These are phyloP conservation scores for Przewalskia tangutica DNA, from an alignment of 257 asterid genomes.

Conservation along the genomic window DNA sequence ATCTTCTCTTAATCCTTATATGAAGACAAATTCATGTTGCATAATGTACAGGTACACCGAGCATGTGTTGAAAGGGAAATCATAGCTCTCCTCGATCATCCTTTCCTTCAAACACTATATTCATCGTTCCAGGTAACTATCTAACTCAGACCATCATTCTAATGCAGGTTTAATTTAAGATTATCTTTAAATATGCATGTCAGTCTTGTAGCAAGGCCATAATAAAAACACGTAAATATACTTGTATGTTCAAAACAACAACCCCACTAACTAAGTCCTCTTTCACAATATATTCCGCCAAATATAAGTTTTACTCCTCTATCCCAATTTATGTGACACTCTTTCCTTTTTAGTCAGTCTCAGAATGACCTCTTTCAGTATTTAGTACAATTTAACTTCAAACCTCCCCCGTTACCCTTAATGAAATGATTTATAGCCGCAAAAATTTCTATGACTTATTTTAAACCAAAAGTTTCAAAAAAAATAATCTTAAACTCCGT, in stretches of 20 bases:
- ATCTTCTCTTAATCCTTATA: not conserved
- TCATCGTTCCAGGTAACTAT: constrained; percentile 79
- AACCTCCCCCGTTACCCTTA: too few relatives aligned
- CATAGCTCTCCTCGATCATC: constrained; percentile 87
- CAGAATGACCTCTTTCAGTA: too few relatives aligned
- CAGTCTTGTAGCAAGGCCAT: not conserved
- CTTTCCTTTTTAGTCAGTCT: too few relatives aligned
- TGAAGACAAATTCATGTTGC: not conserved
- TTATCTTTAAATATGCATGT: not conserved
- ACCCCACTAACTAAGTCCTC: not conserved
- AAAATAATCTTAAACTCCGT: too few relatives aligned
- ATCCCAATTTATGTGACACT: too few relatives aligned
- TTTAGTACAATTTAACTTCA: too few relatives aligned
- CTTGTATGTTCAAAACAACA: not conserved
- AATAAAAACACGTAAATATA: not conserved
- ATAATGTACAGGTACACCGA: constrained; percentile 75
- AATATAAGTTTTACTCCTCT: not conserved
- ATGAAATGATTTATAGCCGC: too few relatives aligned
- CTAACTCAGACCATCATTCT: constrained; percentile 2
- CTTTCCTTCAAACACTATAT: constrained; percentile 90
- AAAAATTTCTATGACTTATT: too few relatives aligned
- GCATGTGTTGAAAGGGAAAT: constrained; percentile 94
- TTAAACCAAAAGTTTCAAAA: too few relatives aligned
- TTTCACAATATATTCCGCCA: not conserved
- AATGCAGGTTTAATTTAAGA: not conserved